Evolutionary conservation across 2,329 filamentous ascomycete genomes (phyloP), one percentile per base, ranked within the genome.

Genomic region (Hymenoscyphus scutula): DNA sequence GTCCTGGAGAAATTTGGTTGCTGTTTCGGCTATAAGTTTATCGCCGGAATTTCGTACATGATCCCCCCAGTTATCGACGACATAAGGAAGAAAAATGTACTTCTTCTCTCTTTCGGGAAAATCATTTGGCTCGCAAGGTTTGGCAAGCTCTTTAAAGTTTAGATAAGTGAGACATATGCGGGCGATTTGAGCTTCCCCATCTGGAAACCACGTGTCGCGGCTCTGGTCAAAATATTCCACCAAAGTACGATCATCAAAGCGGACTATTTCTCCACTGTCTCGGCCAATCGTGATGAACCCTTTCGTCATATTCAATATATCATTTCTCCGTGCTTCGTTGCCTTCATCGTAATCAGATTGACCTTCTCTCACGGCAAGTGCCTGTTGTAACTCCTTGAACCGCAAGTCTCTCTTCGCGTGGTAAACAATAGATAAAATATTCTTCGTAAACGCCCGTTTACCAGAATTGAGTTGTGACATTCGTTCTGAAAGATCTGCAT

Each of bases 381-480:
- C 75, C 61, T 76, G 70, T 54, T 71, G 68, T 1, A 77, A 67
- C 58, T 77, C 74, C 6, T 37, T 11, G 1, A 66, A 56, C 3
- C 63, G 70, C 1, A 77, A 60, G 1, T 64, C 68, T 53, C 72
- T 67, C 32, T 62, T 67, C 1, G 74, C 68, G 34, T 60, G 73
- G 17, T 65, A 69, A 4, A 77, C 66, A 72, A 75, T 75, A 0
- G 70, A 70, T 1, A 78, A 56, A 17, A 72, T 67, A 15, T 13
- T 51, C 23, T 51, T 51, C 19, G 45, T 25, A 13, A 51, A 51
- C 25, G 19, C 45, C 13, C 25, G 45, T 13, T 51, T 51, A 23
- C 19, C 45, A 13, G 45, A 27, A 10, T 8, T 25, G 13, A 51
- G 45, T 51, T 51, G 45, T 5, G 45, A 51, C 2, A 51, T 51